phyloP scores from a whole-genome alignment of 345 rosid genomes.

The Brassica juncea region DNA sequence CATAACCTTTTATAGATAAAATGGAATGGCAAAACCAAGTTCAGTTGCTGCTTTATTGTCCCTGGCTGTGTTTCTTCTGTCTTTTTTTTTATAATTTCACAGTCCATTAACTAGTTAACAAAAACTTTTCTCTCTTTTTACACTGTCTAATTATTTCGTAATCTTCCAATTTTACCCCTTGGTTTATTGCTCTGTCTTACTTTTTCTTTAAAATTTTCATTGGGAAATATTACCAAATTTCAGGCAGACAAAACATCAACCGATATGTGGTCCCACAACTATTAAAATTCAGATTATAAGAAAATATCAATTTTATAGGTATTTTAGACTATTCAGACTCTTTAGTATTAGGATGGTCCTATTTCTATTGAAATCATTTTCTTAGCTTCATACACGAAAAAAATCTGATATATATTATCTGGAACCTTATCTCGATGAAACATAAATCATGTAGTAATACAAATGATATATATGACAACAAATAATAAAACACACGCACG shows the following conservation, averaged over 20 bases:
- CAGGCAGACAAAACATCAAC: slow-evolving; percentile 31
- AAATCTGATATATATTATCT: background rate
- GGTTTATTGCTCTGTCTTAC: background rate
- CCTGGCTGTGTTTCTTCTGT: slow-evolving; percentile 15
- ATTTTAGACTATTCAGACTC: slow-evolving; percentile 32
- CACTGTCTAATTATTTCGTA: background rate
- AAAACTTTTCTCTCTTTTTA: background rate
- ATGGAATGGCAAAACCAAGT: slow-evolving; percentile 45
- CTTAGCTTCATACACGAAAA: background rate
- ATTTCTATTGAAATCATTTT: background rate
- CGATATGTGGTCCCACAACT: slow-evolving; percentile 35
- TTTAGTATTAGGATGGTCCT: slow-evolving; percentile 30
- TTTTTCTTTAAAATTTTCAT: background rate
- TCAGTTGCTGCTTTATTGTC: slow-evolving; percentile 36
- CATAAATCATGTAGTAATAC: background rate
- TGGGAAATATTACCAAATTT: slow-evolving; percentile 21
- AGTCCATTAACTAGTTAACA: background rate
- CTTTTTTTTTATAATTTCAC: background rate
- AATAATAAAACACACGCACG: slow-evolving; percentile 28
- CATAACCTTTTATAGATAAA: background rate
- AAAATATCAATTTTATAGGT: slow-evolving; percentile 16
- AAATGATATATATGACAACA: background rate
- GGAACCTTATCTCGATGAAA: background rate
- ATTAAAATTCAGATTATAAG: slow-evolving; percentile 4
- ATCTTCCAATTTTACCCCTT: background rate